Evolutionary conservation across 2,329 filamentous ascomycete species (phyloP).

Genomic region (Arachnomyces sp.): DNA sequence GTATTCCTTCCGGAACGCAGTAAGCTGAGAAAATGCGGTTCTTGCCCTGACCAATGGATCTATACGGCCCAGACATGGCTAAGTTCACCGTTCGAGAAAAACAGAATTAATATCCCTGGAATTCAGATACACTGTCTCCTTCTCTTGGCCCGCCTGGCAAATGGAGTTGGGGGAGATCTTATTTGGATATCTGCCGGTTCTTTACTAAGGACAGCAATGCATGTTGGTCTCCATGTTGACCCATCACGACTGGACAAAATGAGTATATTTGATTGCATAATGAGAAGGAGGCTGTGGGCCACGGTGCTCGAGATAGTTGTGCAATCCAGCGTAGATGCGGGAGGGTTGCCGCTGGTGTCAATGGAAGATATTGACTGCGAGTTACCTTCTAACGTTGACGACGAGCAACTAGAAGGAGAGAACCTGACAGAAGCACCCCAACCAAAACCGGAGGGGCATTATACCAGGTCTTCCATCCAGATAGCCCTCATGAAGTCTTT

Average conservation of each 20-base stretch:
- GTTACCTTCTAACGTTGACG: slow-evolving; percentile 31
- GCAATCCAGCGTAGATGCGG: slow-evolving; percentile 28
- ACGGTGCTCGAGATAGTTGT: slow-evolving; percentile 36
- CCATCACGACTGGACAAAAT: slow-evolving; percentile 28
- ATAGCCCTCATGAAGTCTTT: slow-evolving; percentile 40
- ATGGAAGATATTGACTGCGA: slow-evolving; percentile 30
- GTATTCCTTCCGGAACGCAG: slow-evolving; percentile 33
- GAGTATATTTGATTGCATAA: slow-evolving; percentile 33
- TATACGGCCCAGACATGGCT: slow-evolving; percentile 29
- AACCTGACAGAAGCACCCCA: slow-evolving; percentile 4
- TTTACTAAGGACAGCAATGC: slow-evolving; percentile 33
- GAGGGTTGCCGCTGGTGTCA: slow-evolving; percentile 26
- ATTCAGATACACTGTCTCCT: slow-evolving; percentile 28
- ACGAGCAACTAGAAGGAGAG: slow-evolving; percentile 20
- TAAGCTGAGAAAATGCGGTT: slow-evolving; percentile 33
- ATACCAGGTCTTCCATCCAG: slow-evolving; percentile 45
- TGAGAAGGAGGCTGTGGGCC: slow-evolving; percentile 39
- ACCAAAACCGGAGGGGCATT: slow-evolving; percentile 26
- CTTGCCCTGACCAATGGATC: slow-evolving; percentile 39
- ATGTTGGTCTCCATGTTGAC: slow-evolving; percentile 35
- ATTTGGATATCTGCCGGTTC: slow-evolving; percentile 31
- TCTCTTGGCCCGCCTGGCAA: slow-evolving; percentile 25
- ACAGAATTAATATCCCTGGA: slow-evolving; percentile 22
- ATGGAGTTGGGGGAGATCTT: slow-evolving; percentile 24
- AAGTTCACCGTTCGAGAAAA: slow-evolving; percentile 23